A percentile compares a stretch with the other conserved stretches of the same genome.
These are phyloP conservation scores for Citrus hindsii DNA, from an alignment of 345 rosid genomes.

Conservation along the genomic window DNA sequence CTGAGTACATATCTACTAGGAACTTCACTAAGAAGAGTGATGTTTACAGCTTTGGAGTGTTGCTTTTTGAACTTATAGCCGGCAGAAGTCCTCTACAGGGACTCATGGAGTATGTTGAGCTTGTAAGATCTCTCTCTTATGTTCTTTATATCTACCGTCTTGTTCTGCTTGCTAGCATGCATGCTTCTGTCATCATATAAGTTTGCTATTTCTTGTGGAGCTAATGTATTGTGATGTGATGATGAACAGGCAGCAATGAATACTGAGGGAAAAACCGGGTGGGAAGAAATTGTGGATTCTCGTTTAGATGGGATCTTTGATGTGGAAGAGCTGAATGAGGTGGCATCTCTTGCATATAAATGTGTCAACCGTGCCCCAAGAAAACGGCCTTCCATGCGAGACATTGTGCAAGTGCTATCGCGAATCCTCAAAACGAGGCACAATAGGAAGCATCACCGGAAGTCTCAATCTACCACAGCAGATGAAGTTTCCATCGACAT, in stretches of 20 bases:
- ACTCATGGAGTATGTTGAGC: slow-evolving; percentile 90
- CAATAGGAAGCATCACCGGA: slow-evolving; percentile 54
- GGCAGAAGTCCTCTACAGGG: slow-evolving; percentile 97
- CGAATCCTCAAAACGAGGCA: slow-evolving; percentile 67
- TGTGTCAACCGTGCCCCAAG: slow-evolving; percentile 68
- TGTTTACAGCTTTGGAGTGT: slow-evolving; percentile 93
- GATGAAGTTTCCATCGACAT: slow-evolving; percentile 48
- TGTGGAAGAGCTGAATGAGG: slow-evolving; percentile 72
- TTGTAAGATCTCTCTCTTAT: slow-evolving; percentile 46
- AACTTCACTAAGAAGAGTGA: slow-evolving; percentile 93
- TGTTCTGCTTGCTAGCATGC: background rate
- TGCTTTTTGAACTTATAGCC: slow-evolving; percentile 92
- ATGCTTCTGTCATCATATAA: background rate
- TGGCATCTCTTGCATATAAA: slow-evolving; percentile 87
- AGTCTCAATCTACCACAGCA: slow-evolving; percentile 35
- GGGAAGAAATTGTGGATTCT: slow-evolving; percentile 96
- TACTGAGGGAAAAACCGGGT: slow-evolving; percentile 77
- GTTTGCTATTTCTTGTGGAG: background rate
- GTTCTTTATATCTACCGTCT: too few species aligned
- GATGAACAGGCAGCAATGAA: slow-evolving; percentile 80
- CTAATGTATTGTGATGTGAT: background rate
- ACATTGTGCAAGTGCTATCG: slow-evolving; percentile 80
- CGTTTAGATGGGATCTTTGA: slow-evolving; percentile 74
- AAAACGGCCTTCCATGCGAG: slow-evolving; percentile 93
- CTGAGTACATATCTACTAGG: slow-evolving; percentile 85